Conservation (phyloP, 1,139 yeast species). For the Candida sanyaensis region DNA sequence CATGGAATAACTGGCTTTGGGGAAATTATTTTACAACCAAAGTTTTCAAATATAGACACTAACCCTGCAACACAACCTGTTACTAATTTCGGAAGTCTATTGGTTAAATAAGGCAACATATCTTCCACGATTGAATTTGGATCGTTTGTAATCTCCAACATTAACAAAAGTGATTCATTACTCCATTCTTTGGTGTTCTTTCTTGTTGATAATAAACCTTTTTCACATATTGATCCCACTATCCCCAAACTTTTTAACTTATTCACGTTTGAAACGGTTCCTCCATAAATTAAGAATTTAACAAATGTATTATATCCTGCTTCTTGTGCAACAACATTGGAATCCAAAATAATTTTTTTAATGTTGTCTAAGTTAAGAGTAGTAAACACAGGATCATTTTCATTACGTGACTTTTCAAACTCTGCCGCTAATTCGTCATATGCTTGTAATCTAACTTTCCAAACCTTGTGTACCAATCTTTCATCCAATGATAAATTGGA, state of each 20-base stretch:
- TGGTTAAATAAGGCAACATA: constrained; percentile 60
- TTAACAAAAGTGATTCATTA: constrained; percentile 58
- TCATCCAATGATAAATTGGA: constrained; percentile 66
- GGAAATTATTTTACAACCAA: constrained; percentile 70
- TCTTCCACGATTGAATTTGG: constrained; percentile 71
- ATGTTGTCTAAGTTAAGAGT: constrained; percentile 42
- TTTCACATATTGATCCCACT: constrained; percentile 68
- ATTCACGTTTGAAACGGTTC: constrained; percentile 35
- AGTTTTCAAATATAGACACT: constrained; percentile 55
- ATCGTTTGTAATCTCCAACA: constrained; percentile 61
- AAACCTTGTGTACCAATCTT: constrained; percentile 68
- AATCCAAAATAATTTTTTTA: constrained; percentile 65
- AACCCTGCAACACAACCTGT: constrained; percentile 66
- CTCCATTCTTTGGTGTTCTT: constrained; percentile 73
- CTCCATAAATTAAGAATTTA: constrained; percentile 64
- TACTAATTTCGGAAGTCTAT: constrained; percentile 77
- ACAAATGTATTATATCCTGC: constrained; percentile 63
- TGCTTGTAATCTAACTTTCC: constrained; percentile 88
- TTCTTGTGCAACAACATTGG: constrained; percentile 93
- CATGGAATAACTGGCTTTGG: constrained; percentile 61
- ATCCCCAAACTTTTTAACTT: constrained; percentile 42
- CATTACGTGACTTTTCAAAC: constrained; percentile 58
- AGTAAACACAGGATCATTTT: constrained; percentile 56
- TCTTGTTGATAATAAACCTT: constrained; percentile 76
- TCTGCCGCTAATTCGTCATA: constrained; percentile 64